Percentiles rank a stretch among this genome's conserved stretches.
phyloP scores from a whole-genome alignment of 305 asterid genomes.

The Fraxinus velutina region DNA sequence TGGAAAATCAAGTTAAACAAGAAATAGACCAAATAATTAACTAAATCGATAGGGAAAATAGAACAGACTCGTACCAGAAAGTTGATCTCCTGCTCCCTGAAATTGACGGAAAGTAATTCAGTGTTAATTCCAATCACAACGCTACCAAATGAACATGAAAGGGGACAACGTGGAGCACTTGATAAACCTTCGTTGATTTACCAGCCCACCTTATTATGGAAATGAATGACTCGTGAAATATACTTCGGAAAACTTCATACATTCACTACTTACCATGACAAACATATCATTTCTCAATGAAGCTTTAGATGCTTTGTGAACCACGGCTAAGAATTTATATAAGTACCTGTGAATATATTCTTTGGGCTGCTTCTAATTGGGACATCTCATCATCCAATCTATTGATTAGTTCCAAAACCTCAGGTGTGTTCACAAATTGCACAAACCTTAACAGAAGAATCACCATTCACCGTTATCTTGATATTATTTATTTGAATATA shows the following conservation, averaged over 20 bases:
- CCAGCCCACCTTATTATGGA: neutral
- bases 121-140: slow-evolving; percentile 16
- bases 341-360: slow-evolving; percentile 68
- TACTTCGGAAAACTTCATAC: neutral
- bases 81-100: slow-evolving; percentile 73
- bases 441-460: slow-evolving; percentile 58
- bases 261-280: neutral
- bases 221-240: neutral
- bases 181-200: neutral
- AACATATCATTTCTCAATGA: neutral
- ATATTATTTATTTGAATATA: neutral
- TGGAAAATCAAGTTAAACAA: slow-evolving; percentile 7
- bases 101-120: slow-evolving; percentile 31
- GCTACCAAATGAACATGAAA: neutral
- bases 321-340: neutral
- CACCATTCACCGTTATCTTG: neutral
- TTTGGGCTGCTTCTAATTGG: slow-evolving; percentile 82
- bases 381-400: slow-evolving; percentile 81
- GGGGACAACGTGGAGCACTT: neutral
- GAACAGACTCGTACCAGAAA: slow-evolving; percentile 40
- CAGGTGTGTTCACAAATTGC: slow-evolving; percentile 86
- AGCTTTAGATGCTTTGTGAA: neutral
- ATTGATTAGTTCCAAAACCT: slow-evolving; percentile 70
- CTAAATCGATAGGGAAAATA: slow-evolving; percentile 13
- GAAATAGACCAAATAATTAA: neutral